Evolutionary conservation across 345 rosid species (phyloP).

Genomic region (Arabis hirsuta): DNA sequence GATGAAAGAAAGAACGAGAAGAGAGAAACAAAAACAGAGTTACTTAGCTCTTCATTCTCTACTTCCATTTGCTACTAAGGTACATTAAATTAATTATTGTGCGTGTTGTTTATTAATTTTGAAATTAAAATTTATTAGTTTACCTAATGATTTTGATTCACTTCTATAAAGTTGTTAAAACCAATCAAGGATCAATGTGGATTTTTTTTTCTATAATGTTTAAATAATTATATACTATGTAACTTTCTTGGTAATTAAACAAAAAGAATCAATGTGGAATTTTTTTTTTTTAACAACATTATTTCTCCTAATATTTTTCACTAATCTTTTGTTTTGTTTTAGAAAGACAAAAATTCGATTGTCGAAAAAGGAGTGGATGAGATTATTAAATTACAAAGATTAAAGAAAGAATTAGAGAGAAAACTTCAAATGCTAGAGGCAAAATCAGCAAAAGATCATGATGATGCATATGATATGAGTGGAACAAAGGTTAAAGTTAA

Average conservation of each 20-base stretch:
- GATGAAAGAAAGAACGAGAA: conserved; percentile 73
- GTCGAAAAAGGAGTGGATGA: conserved; percentile 47
- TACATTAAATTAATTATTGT: conserved; percentile 18
- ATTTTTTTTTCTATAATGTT: no score
- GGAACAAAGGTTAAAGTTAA: conserved; percentile 49
- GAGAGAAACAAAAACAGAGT: conserved; percentile 63
- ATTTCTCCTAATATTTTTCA: background rate
- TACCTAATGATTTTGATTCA: background rate
- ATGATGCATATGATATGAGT: conserved; percentile 1
- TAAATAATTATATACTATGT: no score
- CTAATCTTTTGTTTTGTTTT: conserved; percentile 10
- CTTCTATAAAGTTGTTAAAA: background rate
- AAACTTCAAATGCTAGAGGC: conserved; percentile 43
- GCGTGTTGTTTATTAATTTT: background rate
- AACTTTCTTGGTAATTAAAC: no score
- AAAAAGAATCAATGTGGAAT: background rate
- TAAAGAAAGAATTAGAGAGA: conserved; percentile 51
- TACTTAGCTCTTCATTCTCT: conserved; percentile 60
- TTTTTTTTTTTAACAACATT: background rate
- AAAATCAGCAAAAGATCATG: conserved; percentile 12
- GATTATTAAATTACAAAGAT: conserved; percentile 50
- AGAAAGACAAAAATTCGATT: conserved; percentile 69
- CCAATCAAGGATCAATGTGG: no score
- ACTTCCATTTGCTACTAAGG: conserved; percentile 70
- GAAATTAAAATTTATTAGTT: no score